A percentile compares a stretch with the other conserved stretches of the same genome.
Conservation (phyloP, 192 early-diverging fungal species). For the Backusella psychrophila region DNA sequence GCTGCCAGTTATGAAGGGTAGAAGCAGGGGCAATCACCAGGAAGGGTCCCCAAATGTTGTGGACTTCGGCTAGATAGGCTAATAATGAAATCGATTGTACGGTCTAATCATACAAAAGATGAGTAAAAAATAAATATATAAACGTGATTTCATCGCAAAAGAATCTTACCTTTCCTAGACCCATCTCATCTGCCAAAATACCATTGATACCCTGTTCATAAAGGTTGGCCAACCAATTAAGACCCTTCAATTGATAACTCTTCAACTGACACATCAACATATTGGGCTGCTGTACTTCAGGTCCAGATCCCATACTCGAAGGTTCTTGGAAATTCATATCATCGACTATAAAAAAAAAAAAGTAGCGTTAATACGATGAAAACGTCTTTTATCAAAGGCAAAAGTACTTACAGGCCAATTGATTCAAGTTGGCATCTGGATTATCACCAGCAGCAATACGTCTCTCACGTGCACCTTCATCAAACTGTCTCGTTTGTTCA, state of each 20-base stretch:
- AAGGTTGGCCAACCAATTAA: constrained; percentile 83
- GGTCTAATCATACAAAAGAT: constrained; percentile 48
- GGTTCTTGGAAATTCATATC: constrained; percentile 88
- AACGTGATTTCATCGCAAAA: neutral
- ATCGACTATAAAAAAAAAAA: constrained; percentile 47
- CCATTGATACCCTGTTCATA: constrained; percentile 92
- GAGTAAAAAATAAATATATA: neutral
- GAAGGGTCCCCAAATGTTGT: constrained; percentile 91
- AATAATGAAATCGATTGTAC: constrained; percentile 90
- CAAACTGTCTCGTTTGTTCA: constrained; percentile 67
- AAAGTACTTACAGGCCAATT: constrained; percentile 42
- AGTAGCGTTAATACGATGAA: neutral
- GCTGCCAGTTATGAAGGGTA: constrained; percentile 92
- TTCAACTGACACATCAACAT: constrained; percentile 87
- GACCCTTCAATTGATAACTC: constrained; percentile 79
- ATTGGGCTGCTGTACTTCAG: constrained; percentile 77
- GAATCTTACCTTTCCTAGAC: constrained; percentile 39
- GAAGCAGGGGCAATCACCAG: constrained; percentile 87
- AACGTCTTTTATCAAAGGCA: neutral
- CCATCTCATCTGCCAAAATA: constrained; percentile 88
- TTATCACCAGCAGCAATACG: constrained; percentile 34
- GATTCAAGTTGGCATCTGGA: constrained; percentile 38
- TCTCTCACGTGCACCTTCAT: constrained; percentile 44
- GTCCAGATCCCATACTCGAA: constrained; percentile 59
- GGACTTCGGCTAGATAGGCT: constrained; percentile 82